A percentile compares a stretch with the other conserved stretches of the same genome.
These are phyloP conservation scores for Flaveria robusta DNA, from an alignment of 129 eudicot genomes.

Conservation along the genomic window DNA sequence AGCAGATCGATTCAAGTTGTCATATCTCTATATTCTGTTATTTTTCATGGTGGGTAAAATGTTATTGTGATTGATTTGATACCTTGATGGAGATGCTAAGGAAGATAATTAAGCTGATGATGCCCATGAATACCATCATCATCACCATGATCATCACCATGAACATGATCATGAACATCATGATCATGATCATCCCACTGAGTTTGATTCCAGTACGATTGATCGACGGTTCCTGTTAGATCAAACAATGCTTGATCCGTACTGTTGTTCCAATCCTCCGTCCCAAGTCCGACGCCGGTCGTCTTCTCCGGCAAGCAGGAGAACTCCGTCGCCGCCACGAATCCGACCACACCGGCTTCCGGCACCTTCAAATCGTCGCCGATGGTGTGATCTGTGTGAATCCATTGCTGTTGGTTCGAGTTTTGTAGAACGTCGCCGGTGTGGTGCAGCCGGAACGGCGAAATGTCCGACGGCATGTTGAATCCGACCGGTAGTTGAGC, in stretches of 20 bases:
- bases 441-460: conserved; percentile 42
- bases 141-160: conserved; percentile 37
- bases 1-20: conserved; percentile 18
- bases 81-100: conserved; percentile 36
- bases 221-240: conserved; percentile 60
- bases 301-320: conserved; percentile 34
- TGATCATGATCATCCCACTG: conserved; percentile 57
- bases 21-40: conserved; percentile 27
- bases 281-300: conserved; percentile 36
- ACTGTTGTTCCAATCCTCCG: conserved; percentile 48
- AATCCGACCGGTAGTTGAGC: conserved; percentile 39
- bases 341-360: conserved; percentile 20
- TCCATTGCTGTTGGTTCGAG: conserved; percentile 34
- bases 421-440: not conserved
- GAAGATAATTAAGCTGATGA: conserved; percentile 60
- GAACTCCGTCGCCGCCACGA: conserved; percentile 37
- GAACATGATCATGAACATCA: not conserved
- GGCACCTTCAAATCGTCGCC: conserved; percentile 37
- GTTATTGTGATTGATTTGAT: conserved; percentile 26
- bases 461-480: conserved; percentile 38
- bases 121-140: not conserved
- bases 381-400: conserved; percentile 23
- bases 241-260: conserved; percentile 62
- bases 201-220: conserved; percentile 60
- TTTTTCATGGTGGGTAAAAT: conserved; percentile 25